Conservation (phyloP, 31 red algal species). For the Asparagopsis taxiformis region DNA sequence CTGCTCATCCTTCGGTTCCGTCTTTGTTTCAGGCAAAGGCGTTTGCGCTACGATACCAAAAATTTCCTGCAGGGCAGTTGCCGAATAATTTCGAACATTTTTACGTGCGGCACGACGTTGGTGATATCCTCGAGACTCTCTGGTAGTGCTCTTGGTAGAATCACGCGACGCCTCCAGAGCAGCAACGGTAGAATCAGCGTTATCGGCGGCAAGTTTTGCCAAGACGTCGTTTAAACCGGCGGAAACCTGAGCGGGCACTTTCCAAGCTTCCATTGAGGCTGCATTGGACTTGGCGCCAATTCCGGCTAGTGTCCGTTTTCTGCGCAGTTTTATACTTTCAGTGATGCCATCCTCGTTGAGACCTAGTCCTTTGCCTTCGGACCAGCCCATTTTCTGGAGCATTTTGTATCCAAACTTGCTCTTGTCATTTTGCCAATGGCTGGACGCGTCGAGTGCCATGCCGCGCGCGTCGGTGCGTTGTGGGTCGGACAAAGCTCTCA, state of each 20-base stretch:
- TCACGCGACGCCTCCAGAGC: neutral
- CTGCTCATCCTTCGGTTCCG: too few species aligned
- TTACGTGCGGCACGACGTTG: conserved; percentile 40
- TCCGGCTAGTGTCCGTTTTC: conserved; percentile 7
- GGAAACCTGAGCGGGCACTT: conserved; percentile 38
- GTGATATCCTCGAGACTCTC: conserved; percentile 24
- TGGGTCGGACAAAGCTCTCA: too few species aligned
- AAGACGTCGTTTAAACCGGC: conserved; percentile 48
- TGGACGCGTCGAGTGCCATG: too few species aligned
- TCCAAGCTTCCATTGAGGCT: conserved; percentile 20
- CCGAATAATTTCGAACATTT: conserved; percentile 52
- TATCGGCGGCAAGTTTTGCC: conserved; percentile 10
- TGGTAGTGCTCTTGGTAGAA: neutral
- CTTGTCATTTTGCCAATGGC: conserved; percentile 55
- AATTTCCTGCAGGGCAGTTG: conserved; percentile 51
- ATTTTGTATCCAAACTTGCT: conserved; percentile 54
- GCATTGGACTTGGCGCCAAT: conserved; percentile 13
- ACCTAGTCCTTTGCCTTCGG: conserved; percentile 72
- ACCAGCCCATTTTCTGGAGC: conserved; percentile 78
- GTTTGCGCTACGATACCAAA: conserved; percentile 44
- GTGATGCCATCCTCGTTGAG: conserved; percentile 39
- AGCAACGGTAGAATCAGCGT: neutral
- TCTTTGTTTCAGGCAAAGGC: conserved; percentile 9
- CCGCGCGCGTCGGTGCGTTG: too few species aligned
- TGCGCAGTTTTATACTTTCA: conserved; percentile 19